A percentile compares a stretch with the other conserved stretches of the same genome.
phyloP scores from a whole-genome alignment of 306 rosid species.

The Rosa lucieae region DNA sequence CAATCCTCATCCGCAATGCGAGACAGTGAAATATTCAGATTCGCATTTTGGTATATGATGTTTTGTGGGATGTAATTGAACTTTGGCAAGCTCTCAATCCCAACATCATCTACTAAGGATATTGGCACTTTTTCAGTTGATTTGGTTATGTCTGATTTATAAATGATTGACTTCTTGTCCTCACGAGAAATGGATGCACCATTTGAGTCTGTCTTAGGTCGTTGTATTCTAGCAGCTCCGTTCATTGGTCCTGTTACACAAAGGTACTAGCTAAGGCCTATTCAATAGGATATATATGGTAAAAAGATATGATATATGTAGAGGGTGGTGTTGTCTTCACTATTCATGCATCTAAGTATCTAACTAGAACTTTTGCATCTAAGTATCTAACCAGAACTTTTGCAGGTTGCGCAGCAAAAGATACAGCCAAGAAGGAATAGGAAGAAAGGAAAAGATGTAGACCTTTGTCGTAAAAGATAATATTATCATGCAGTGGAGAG shows the following conservation, averaged over 20 bases:
- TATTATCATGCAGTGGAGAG: background rate
- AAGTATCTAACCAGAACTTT: too few species aligned
- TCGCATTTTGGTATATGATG: conserved; percentile 63
- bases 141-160: conserved; percentile 61
- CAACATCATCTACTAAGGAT: conserved; percentile 55
- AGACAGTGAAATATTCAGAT: conserved; percentile 70
- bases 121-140: conserved; percentile 70
- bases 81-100: conserved; percentile 53
- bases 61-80: conserved; percentile 70
- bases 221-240: background rate
- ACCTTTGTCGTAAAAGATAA: background rate
- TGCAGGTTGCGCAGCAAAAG: background rate
- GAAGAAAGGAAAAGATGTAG: background rate
- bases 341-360: background rate
- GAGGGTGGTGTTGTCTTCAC: background rate
- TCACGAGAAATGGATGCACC: conserved; percentile 22
- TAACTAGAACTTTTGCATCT: background rate
- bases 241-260: conserved; percentile 16
- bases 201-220: conserved; percentile 13
- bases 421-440: background rate
- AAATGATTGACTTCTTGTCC: conserved; percentile 18
- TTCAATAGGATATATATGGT: background rate
- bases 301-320: background rate
- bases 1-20: conserved; percentile 83
- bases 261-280: background rate